Conservation (phyloP, 2,329 filamentous ascomycete genomes). For the Xylaria sp. region DNA sequence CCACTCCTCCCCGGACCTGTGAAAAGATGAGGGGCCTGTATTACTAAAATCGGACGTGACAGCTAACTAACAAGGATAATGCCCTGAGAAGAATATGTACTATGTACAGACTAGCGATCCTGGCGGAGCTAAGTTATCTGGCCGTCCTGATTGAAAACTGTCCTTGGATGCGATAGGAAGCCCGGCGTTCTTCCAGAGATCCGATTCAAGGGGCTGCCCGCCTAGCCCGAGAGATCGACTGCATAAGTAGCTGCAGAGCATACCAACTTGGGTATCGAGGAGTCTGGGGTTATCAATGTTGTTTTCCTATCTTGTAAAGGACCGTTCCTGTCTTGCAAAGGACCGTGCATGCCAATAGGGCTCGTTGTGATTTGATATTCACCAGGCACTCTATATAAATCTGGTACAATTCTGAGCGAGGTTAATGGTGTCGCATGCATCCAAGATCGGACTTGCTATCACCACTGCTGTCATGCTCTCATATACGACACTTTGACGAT, state of each 20-base stretch:
- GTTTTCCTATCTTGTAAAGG: not conserved
- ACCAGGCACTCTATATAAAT: not conserved
- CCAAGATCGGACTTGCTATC: not conserved
- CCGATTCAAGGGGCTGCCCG: not conserved
- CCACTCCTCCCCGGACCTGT: slow-evolving; percentile 7
- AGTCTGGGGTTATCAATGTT: not conserved
- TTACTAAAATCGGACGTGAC: slow-evolving; percentile 5
- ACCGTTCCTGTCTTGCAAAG: not conserved
- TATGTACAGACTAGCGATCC: slow-evolving; percentile 2
- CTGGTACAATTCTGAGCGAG: not conserved
- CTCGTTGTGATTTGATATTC: not conserved
- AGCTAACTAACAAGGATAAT: not conserved
- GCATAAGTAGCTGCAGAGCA: not conserved
- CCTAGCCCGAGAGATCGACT: not conserved
- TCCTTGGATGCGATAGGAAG: slow-evolving; percentile 2
- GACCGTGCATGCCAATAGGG: not conserved
- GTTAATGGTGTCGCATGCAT: not conserved
- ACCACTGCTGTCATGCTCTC: not conserved
- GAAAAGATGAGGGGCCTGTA: not conserved
- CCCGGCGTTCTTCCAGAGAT: not conserved
- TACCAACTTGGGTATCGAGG: not conserved
- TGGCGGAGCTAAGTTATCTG: slow-evolving; percentile 8
- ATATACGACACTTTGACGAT: not conserved
- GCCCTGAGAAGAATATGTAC: not conserved
- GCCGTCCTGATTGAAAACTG: not conserved